Evolutionary conservation across 352 stramenopile genomes (phyloP).

Genomic region (Globisporangium sylvaticum): DNA sequence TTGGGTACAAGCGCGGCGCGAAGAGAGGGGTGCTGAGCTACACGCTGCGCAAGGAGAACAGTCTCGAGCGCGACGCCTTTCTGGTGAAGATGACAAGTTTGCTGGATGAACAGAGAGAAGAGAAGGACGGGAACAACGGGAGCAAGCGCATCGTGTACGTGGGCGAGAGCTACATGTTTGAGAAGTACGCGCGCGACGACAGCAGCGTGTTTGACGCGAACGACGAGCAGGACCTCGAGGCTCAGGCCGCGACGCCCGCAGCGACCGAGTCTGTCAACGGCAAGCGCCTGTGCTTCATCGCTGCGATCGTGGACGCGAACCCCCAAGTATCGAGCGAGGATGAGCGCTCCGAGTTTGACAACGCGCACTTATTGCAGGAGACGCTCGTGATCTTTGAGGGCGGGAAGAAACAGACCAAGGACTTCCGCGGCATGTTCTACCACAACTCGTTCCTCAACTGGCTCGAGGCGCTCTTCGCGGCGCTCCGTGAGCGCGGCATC

Average conservation of each 20-base stretch:
- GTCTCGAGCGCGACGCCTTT: not conserved
- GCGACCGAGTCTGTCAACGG: not conserved
- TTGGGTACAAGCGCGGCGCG: slow-evolving; percentile 2
- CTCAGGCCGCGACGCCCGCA: not conserved
- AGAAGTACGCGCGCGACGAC: slow-evolving; percentile 5
- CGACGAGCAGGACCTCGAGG: slow-evolving; percentile 10
- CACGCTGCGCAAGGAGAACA: slow-evolving; percentile 2
- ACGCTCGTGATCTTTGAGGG: slow-evolving; percentile 13
- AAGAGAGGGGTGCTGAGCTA: not conserved
- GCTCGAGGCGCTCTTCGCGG: slow-evolving; percentile 8
- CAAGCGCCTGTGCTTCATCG: slow-evolving; percentile 6
- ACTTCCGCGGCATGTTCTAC: slow-evolving; percentile 13
- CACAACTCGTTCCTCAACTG: slow-evolving; percentile 7
- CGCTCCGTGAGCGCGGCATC: slow-evolving; percentile 1
- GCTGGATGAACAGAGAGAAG: not conserved
- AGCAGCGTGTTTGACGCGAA: slow-evolving; percentile 8
- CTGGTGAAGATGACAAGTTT: slow-evolving; percentile 7
- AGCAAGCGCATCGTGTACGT: slow-evolving; percentile 9
- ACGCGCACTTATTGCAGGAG: slow-evolving; percentile 10
- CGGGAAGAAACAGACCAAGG: slow-evolving; percentile 12
- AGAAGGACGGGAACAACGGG: not conserved
- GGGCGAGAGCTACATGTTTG: slow-evolving; percentile 9
- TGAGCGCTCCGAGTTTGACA: not conserved
- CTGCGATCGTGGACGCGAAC: slow-evolving; percentile 8
- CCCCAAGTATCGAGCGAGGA: not conserved